Evolutionary conservation across 768 basidiomycete species (phyloP), one percentile per base, ranked within the genome.

Genomic region (Leccinum uliginosum): DNA sequence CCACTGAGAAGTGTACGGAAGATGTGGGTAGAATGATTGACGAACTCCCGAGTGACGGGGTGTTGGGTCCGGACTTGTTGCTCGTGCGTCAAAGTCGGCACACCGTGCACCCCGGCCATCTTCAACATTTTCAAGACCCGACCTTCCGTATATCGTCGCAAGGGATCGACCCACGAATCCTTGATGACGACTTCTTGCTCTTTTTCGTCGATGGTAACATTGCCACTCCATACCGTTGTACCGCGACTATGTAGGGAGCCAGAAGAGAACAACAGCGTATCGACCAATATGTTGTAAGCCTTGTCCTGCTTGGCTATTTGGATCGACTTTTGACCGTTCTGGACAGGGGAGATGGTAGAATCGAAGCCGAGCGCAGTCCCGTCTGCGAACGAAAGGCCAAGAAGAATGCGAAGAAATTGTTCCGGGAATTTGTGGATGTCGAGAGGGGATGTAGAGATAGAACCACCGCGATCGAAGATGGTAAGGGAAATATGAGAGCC

Each of bases 401-500:
- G 35, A 17, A 40, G 27, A 11, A 55, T 49, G 3, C 9, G 21
- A 2, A 61, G 57, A 19, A 61, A 61, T 3, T 32, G 9, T n/a
- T 34, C 23, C 0, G 61, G 58, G 6, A 26, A 23, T 3, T 43
- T 0, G 23, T 62, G 51, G 23, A 62, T 55, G 8, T 60, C 8
- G 19, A 62, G 35, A 2, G 26, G 23, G 8, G 10, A 21, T 0
- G 58, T 59, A 9, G 52, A 55, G 6, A 61, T 47, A n/a, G 56
- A 60, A 3, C 53, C 59, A 0, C 53, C 53, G 1, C 26, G 3
- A 26, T 62, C 53, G 4, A 62, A 60, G 3, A 60, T 6, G 0
- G 38, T 50, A 1, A 62, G 38, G 11, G 54, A 23, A 29, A 62
- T 38, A 0, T 38, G 0, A 0, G 24, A 4, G 12, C 53, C 56